A percentile compares a stretch with the other conserved stretches of the same genome.
Conservation (phyloP, 1,284 basidiomycete genomes). For the Rhodotorula sp. region DNA sequence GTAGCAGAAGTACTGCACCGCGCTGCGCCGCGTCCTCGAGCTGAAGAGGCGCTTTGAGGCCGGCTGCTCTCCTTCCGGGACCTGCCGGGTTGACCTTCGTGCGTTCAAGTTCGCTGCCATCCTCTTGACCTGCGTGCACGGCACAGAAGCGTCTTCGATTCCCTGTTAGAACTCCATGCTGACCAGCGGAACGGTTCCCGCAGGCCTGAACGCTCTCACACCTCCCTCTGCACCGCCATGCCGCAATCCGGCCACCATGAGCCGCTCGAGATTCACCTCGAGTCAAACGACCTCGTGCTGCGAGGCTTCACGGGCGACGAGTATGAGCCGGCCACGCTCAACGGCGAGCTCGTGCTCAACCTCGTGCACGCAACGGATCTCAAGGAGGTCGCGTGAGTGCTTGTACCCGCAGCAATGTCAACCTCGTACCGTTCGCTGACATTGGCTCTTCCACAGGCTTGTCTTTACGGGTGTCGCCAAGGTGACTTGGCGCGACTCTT, state of each 20-base stretch:
- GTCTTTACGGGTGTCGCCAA: constrained; percentile 71
- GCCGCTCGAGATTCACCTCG: constrained; percentile 69
- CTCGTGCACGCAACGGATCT: constrained; percentile 78
- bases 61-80: no score
- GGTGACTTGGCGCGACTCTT: constrained; percentile 40
- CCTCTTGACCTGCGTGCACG: no score
- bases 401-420: neutral
- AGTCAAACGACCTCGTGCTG: constrained; percentile 67
- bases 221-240: constrained; percentile 8
- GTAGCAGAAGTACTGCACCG: no score
- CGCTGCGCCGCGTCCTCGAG: no score
- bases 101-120: no score
- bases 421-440: neutral
- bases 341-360: constrained; percentile 72
- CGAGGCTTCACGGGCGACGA: constrained; percentile 76
- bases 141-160: no score
- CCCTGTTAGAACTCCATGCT: no score
- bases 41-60: no score
- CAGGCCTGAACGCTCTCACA: neutral
- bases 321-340: constrained; percentile 69
- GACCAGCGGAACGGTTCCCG: no score
- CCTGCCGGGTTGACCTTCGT: no score
- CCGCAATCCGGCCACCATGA: constrained; percentile 19
- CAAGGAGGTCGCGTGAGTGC: constrained; percentile 64
- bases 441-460: constrained; percentile 55